Conservation (phyloP, 148 eudicot species). For the Fagopyrum esculentum region DNA sequence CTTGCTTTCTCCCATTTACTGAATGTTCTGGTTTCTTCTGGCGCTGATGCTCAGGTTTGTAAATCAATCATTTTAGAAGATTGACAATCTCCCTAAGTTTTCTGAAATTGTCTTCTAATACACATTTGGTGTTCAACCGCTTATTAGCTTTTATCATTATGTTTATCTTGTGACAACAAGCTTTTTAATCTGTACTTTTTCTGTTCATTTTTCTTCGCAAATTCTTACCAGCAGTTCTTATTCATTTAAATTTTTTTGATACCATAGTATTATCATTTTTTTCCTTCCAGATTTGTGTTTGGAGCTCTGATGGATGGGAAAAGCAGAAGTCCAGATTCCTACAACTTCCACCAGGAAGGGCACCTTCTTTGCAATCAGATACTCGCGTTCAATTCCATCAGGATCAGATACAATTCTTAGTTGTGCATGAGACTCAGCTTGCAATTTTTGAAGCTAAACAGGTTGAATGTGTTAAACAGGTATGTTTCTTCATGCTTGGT, state of each 20-base stretch:
- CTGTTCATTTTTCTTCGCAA: background rate
- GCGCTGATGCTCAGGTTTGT: constrained; percentile 86
- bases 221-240: background rate
- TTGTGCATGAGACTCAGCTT: constrained; percentile 85
- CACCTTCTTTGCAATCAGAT: constrained; percentile 59
- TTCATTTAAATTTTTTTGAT: background rate
- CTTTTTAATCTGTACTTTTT: background rate
- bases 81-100: background rate
- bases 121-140: background rate
- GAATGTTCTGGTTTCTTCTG: constrained; percentile 80
- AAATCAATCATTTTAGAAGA: background rate
- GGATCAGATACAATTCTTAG: constrained; percentile 79
- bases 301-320: constrained; percentile 87
- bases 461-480: constrained; percentile 76
- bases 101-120: background rate
- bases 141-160: background rate
- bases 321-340: constrained; percentile 54
- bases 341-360: constrained; percentile 65
- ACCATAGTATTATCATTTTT: background rate
- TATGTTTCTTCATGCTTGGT: constrained; percentile 15
- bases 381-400: constrained; percentile 84
- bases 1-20: constrained; percentile 74
- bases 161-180: background rate
- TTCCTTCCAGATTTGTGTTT: constrained; percentile 57
- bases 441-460: constrained; percentile 81